These are phyloP conservation scores for Metschnikowia kofuensis DNA, from an alignment of 805 yeast genomes.

Conservation along the genomic window DNA sequence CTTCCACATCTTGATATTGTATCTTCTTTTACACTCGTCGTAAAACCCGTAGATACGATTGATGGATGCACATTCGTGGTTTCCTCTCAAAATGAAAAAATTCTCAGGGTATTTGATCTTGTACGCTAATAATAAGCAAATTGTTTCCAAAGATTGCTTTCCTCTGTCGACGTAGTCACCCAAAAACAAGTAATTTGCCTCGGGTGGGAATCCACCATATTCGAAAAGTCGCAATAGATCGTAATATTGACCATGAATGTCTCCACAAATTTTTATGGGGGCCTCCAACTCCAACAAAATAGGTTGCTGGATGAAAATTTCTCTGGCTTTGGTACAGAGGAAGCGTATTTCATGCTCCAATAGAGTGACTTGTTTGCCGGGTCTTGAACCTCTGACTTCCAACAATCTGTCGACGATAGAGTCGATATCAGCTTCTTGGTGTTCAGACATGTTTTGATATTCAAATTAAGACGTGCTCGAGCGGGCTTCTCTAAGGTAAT, in stretches of 20 bases:
- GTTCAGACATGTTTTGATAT: slow-evolving; percentile 29
- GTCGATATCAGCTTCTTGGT: slow-evolving; percentile 87
- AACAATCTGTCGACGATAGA: slow-evolving; percentile 94
- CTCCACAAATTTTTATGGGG: slow-evolving; percentile 94
- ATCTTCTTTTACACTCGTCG: slow-evolving; percentile 98
- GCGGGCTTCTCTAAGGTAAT: neutral
- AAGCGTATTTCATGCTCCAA: slow-evolving; percentile 93
- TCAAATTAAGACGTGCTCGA: neutral
- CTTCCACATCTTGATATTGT: slow-evolving; percentile 97
- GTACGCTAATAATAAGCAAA: slow-evolving; percentile 89
- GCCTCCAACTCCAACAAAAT: slow-evolving; percentile 94
- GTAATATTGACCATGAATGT: slow-evolving; percentile 97
- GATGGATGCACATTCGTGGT: slow-evolving; percentile 97
- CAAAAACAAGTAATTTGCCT: slow-evolving; percentile 89
- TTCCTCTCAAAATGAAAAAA: slow-evolving; percentile 94
- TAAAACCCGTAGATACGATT: slow-evolving; percentile 97
- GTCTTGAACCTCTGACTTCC: slow-evolving; percentile 97
- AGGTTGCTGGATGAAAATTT: slow-evolving; percentile 96
- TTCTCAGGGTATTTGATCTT: slow-evolving; percentile 98
- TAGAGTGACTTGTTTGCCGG: slow-evolving; percentile 93
- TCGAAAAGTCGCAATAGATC: slow-evolving; percentile 93
- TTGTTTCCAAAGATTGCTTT: slow-evolving; percentile 93
- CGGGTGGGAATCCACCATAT: slow-evolving; percentile 99
- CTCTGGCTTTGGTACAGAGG: slow-evolving; percentile 96
- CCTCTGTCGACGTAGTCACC: slow-evolving; percentile 99